Percentiles rank a stretch among this genome's conserved stretches.
Conservation (phyloP, 1,284 basidiomycete species). For the Athelia psychrophila region DNA sequence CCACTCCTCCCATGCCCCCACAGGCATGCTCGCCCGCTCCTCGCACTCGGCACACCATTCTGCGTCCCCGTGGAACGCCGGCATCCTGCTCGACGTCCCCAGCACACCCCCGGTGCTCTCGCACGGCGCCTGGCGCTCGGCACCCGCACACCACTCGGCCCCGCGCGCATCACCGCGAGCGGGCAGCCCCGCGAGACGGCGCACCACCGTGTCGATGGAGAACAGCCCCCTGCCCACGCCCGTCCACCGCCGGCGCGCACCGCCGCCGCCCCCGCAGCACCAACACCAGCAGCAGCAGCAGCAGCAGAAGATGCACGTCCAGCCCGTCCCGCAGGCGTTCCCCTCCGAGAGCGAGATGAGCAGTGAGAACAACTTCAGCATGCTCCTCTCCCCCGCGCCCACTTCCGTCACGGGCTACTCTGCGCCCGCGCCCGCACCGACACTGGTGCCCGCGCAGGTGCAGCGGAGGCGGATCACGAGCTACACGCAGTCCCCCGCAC, state of each 20-base stretch:
- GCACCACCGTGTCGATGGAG: not conserved
- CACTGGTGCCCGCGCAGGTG: no score
- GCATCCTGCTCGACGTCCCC: constrained; percentile 1
- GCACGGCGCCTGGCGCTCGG: not conserved
- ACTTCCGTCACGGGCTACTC: no score
- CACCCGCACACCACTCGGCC: not conserved
- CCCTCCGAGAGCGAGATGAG: not conserved
- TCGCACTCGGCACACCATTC: not conserved
- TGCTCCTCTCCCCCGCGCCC: no score
- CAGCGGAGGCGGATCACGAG: no score
- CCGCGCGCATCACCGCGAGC: not conserved
- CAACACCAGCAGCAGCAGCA: no score
- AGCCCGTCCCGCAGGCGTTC: not conserved
- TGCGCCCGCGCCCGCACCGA: no score
- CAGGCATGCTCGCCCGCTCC: not conserved
- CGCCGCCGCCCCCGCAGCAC: not conserved
- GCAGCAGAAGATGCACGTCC: not conserved
- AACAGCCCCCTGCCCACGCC: not conserved
- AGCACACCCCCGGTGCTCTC: not conserved
- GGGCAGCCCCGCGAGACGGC: not conserved
- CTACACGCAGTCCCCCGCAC: no score
- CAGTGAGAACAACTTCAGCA: no score
- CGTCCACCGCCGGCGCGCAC: not conserved
- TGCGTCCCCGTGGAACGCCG: not conserved
- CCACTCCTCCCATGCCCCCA: not conserved